Evolutionary conservation across 164 flowering plant species (phyloP).

Genomic region (Santalum album): DNA sequence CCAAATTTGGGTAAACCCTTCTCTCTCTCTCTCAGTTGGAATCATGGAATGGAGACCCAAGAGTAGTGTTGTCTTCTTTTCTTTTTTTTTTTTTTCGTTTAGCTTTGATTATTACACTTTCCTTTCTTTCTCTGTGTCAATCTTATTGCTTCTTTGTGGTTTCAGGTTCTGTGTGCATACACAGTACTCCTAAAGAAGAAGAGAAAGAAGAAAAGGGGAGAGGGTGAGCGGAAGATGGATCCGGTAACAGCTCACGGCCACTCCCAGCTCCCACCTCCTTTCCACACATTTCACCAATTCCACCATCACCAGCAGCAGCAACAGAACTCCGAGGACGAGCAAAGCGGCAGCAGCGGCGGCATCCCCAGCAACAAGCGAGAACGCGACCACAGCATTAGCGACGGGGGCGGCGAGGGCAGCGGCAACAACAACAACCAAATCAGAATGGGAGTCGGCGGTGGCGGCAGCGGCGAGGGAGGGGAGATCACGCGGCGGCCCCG

Average conservation of each 20-base stretch:
- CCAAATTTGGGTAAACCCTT: too few relatives aligned
- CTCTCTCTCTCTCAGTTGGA: too few relatives aligned
- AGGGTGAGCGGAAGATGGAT: slow-evolving; percentile 22
- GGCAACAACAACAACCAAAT: neutral
- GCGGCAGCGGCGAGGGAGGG: slow-evolving; percentile 9
- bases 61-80: too few relatives aligned
- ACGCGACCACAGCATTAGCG: slow-evolving; percentile 14
- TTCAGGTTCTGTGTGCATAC: too few relatives aligned
- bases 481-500: slow-evolving; percentile 37
- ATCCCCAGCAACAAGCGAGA: slow-evolving; percentile 18
- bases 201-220: too few relatives aligned
- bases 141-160: too few relatives aligned
- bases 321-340: slow-evolving; percentile 35
- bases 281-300: slow-evolving; percentile 30
- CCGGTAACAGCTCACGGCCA: slow-evolving; percentile 31
- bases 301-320: slow-evolving; percentile 13
- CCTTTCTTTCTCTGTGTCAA: too few relatives aligned
- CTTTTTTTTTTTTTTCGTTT: too few relatives aligned
- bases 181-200: too few relatives aligned
- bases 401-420: slow-evolving; percentile 11
- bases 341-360: slow-evolving; percentile 16
- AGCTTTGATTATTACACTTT: too few relatives aligned
- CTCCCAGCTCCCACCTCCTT: slow-evolving; percentile 46
- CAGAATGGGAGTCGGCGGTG: neutral
- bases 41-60: too few relatives aligned